A percentile compares a stretch with the other conserved stretches of the same genome.
Conservation (phyloP, 176 grass and related monocot genomes). For the Eragrostis curvula region DNA sequence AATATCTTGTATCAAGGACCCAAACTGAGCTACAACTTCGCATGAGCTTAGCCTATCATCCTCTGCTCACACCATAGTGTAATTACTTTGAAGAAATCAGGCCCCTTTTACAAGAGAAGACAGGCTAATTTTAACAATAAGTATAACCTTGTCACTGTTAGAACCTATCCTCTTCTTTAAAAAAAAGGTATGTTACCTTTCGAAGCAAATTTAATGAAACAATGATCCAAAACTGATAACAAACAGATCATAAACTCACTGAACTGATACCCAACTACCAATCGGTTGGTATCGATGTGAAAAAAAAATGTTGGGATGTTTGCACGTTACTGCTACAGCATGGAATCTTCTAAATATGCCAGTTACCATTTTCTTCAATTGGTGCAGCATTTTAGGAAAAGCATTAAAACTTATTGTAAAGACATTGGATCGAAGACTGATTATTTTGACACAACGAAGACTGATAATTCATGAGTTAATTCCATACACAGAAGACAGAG, state of each 20-base stretch:
- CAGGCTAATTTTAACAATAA: background rate
- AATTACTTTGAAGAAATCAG: background rate
- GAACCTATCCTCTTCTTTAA: background rate
- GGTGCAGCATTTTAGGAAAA: background rate
- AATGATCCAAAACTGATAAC: background rate
- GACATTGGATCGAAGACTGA: background rate
- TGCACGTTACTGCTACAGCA: background rate
- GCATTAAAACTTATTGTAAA: background rate
- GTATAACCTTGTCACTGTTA: background rate
- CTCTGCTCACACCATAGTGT: background rate
- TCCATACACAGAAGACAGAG: background rate
- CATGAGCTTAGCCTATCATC: background rate
- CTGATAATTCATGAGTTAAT: conserved; percentile 2
- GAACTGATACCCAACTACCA: background rate
- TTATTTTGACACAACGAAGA: background rate
- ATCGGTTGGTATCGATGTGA: background rate
- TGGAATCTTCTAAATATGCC: background rate
- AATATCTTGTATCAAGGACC: background rate
- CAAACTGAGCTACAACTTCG: background rate
- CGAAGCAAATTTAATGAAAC: too few relatives aligned
- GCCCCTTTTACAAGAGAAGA: background rate
- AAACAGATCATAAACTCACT: background rate
- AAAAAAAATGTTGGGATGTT: background rate
- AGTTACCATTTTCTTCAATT: background rate
- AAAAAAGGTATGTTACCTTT: background rate